Percentiles rank a stretch among this genome's conserved stretches.
phyloP scores from a whole-genome alignment of 208 protist genomes.

The Leishmania guyanensis region DNA sequence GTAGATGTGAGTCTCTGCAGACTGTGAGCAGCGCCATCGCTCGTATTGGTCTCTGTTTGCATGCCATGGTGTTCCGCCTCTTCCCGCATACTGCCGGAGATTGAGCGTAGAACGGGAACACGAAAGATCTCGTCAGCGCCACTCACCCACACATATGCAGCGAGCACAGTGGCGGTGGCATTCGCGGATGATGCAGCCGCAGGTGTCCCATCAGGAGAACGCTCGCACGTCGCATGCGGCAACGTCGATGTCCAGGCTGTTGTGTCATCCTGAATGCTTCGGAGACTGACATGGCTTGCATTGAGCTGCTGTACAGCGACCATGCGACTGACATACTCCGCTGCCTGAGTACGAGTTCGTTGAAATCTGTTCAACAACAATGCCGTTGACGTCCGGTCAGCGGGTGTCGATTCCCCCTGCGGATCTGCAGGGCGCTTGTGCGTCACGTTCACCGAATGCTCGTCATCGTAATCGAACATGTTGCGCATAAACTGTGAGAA shows the following conservation, averaged over 20 bases:
- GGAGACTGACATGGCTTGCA: slow-evolving; percentile 23
- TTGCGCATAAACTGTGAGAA: slow-evolving; percentile 51
- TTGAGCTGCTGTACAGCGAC: slow-evolving; percentile 24
- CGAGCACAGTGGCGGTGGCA: neutral
- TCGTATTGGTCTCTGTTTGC: neutral
- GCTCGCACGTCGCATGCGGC: neutral
- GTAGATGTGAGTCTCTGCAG: slow-evolving; percentile 4
- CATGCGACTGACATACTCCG: slow-evolving; percentile 20
- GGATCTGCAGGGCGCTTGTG: slow-evolving; percentile 2
- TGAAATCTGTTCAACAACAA: neutral
- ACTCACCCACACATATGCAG: slow-evolving; percentile 29
- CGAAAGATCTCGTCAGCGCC: slow-evolving; percentile 21
- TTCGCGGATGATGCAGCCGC: neutral
- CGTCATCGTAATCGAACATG: slow-evolving; percentile 36
- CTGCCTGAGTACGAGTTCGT: slow-evolving; percentile 11
- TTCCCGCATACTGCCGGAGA: neutral
- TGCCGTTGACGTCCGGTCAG: neutral
- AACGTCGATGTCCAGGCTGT: slow-evolving; percentile 22
- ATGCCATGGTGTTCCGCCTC: neutral
- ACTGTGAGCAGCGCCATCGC: neutral
- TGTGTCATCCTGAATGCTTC: slow-evolving; percentile 14
- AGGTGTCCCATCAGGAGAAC: neutral
- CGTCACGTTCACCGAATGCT: slow-evolving; percentile 3
- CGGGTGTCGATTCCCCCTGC: neutral
- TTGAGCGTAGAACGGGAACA: slow-evolving; percentile 17